Evolutionary conservation across 768 basidiomycete species (phyloP), one percentile per base, ranked within the genome.

Genomic region (Rhodosporidiobolus odoratus): DNA sequence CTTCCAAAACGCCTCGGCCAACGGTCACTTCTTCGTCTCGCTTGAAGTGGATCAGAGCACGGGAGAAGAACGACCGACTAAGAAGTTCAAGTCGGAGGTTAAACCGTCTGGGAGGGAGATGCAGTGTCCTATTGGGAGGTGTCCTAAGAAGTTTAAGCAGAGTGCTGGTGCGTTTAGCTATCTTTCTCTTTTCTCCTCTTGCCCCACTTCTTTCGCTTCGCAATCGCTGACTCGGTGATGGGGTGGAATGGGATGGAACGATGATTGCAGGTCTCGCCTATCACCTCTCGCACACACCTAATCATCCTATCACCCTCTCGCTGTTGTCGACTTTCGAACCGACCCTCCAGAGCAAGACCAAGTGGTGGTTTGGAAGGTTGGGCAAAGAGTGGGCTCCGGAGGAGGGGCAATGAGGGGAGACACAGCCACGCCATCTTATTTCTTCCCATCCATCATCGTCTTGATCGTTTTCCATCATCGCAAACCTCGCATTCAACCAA

Each of bases 111-210:
- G 66, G 4, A 17, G 73, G 21, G 65, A 66, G 12, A 43, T 71
- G 21, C 25, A 41, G 30, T 75, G 74, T 50, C 74, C 74, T 1
- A 47, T 75, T 23, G 52, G 45, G 32, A 34, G 70, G 21, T 75
- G 74, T 48, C 63, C 60, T 21, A 75, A 75, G 67, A 38, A 48
- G 41, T 75, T 75, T 50, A 75, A 75, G 65, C 74, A 75, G 60
- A 65, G 66, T 19, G 74, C 74, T 13, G 73, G 72, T 73, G 37
- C 45, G 72, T 66, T 30, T 37, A 34, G 16, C 34, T 19, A 17
- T 6, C 30, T 19, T 17, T 15, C 45, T 32, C 32, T 45, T 38
- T 32, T 35, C 30, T 32, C 21, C 58, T 59, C 25, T 15, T 40
- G 4, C n/a, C 61, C 54, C 43, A 1, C 52, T 34, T 56, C 54